A percentile compares a stretch with the other conserved stretches of the same genome.
These are phyloP conservation scores for Toxicodendron radicans DNA, from an alignment of 345 rosid genomes.

Conservation along the genomic window DNA sequence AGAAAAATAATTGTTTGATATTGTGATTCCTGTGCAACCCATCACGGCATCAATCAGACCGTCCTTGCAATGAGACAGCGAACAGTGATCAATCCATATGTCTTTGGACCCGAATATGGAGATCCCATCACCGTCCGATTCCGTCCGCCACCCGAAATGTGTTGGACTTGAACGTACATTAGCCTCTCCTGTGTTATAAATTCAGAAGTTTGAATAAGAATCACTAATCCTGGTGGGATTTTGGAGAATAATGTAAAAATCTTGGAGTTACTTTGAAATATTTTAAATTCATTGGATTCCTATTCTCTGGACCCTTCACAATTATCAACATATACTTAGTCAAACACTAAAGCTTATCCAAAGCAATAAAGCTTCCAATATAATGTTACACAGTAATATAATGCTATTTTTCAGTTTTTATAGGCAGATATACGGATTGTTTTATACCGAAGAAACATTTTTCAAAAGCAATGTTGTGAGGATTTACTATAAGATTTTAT, in stretches of 20 bases:
- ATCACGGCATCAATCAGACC: conserved; percentile 91
- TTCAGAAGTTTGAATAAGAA: not conserved
- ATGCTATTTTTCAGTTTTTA: no score
- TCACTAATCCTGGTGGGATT: not conserved
- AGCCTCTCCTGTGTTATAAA: conserved; percentile 48
- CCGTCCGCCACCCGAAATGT: conserved; percentile 73
- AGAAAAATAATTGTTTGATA: conserved; percentile 88
- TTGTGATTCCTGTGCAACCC: conserved; percentile 93
- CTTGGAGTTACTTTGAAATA: not conserved
- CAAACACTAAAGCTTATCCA: not conserved
- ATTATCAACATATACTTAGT: not conserved
- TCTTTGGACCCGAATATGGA: conserved; percentile 88
- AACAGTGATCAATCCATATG: conserved; percentile 97
- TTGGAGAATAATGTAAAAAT: conserved; percentile 1
- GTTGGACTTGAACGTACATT: conserved; percentile 86
- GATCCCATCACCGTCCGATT: conserved; percentile 95
- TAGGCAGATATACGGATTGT: no score
- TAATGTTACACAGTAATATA: no score
- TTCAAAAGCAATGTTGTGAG: not conserved
- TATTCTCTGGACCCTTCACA: not conserved
- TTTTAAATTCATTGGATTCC: not conserved
- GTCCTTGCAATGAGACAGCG: conserved; percentile 86
- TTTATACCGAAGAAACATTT: no score
- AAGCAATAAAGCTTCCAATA: not conserved
- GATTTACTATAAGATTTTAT: not conserved